These are phyloP conservation scores for Hypholoma fasciculare DNA, from an alignment of 768 basidiomycete genomes.

Conservation along the genomic window DNA sequence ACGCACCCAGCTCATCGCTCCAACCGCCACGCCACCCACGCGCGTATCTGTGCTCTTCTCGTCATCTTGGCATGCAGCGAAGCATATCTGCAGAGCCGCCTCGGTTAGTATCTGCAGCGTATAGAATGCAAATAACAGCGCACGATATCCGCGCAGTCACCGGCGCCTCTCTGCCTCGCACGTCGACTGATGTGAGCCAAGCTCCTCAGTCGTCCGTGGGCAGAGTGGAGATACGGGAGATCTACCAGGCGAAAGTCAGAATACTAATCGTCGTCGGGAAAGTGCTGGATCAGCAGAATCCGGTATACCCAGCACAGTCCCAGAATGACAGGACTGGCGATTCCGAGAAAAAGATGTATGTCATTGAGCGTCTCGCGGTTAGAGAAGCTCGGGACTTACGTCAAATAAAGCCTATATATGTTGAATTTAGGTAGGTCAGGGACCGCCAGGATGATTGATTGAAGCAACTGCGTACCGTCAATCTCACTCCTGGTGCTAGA, in stretches of 20 bases:
- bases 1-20: constrained; percentile 79
- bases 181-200: constrained; percentile 35
- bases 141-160: constrained; percentile 71
- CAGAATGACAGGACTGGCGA: constrained; percentile 49
- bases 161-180: constrained; percentile 38
- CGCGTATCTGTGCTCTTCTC: constrained; percentile 76
- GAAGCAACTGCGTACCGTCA: constrained; percentile 36
- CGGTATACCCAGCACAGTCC: constrained; percentile 47
- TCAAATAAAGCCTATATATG: constrained; percentile 48
- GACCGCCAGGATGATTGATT: constrained; percentile 1
- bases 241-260: constrained; percentile 26
- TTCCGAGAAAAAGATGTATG: neutral
- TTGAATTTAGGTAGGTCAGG: neutral
- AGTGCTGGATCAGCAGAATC: neutral
- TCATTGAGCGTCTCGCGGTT: neutral
- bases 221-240: constrained; percentile 57
- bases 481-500: constrained; percentile 44
- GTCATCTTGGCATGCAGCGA: constrained; percentile 69
- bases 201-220: constrained; percentile 51
- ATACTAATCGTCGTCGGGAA: neutral
- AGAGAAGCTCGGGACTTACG: constrained; percentile 27
- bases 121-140: constrained; percentile 13
- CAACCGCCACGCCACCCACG: constrained; percentile 62
- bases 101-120: no score
- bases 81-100: constrained; percentile 50